Base-by-base conservation (phyloP, 371 early-diverging fungal genomes). In the Mucor plumbeus region DNA sequence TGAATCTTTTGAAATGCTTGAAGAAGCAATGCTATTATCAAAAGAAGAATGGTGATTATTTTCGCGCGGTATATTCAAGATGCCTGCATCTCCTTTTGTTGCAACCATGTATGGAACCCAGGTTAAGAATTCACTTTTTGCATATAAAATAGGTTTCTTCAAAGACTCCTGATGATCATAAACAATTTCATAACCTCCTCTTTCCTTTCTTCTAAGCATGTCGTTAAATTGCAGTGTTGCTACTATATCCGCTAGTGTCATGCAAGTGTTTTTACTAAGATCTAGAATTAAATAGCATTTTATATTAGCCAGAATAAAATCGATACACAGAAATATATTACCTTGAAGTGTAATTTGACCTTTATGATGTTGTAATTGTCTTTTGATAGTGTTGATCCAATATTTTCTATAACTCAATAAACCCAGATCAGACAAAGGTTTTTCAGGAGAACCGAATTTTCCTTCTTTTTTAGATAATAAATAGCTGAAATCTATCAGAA, bases 401-500 rank as follows among this genome's bases (percentile, higher is more conserved):
- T 94, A 98, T 15, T 84, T 88, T 39, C 90, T 84, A 70, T 98
- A 99, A 40, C 93, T 92, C 5, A 98, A 76, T 50, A 99, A 82
- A 0, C 99, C 99, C 8, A 99, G 86, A 77, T 99, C 99, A n/a
- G 97, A 97, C 34, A 99, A 78, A 3, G 99, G 99, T 71, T 96
- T 96, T 74, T 99, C 99, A 5, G 99, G 99, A 1, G 98, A 91
- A 15, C 99, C 99, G 0, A 90, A 78, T 62, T 90, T 90, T 31
- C 85, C 89, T 75, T 99, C 99, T 61, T 89, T 90, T 74, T 90
- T 89, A 13, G 96, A 91, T 40, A 99, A 80, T 61, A 97, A 88
- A 75, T 99, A 99, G 88, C 91, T 94, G 60, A 99, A 97, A 63
- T 98, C 98, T 35, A 99, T 99, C 34, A 99, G 82, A 33, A 98